phyloP scores from a whole-genome alignment of 1,139 yeast genomes.

The Trichomonascaceae sp. region DNA sequence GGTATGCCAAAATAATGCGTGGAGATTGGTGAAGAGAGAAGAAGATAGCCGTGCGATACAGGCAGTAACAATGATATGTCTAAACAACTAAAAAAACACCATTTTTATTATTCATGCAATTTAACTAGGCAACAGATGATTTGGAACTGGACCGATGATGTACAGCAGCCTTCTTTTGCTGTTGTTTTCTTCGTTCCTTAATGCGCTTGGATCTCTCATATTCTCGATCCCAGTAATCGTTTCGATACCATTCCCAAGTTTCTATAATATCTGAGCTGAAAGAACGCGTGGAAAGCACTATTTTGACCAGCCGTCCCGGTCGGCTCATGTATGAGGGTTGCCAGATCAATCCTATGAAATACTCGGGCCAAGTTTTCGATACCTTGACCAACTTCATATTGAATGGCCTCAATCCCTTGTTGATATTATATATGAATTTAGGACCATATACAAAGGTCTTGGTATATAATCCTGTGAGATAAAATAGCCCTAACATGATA shows the following conservation, averaged over 20 bases:
- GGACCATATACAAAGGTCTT: constrained; percentile 81
- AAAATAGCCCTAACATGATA: constrained; percentile 70
- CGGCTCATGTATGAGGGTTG: constrained; percentile 23
- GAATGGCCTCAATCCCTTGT: constrained; percentile 79
- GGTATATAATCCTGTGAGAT: constrained; percentile 81
- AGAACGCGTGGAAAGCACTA: constrained; percentile 73
- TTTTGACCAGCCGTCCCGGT: constrained; percentile 43
- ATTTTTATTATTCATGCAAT: background rate
- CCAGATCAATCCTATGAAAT: constrained; percentile 21
- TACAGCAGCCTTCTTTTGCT: background rate
- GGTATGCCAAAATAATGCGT: background rate
- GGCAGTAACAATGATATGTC: background rate
- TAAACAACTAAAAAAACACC: background rate
- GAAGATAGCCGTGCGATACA: background rate
- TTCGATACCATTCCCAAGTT: constrained; percentile 91
- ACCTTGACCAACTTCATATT: constrained; percentile 74
- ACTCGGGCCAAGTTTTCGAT: constrained; percentile 51
- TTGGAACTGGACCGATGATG: background rate
- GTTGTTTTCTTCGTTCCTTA: constrained; percentile 4
- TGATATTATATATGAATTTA: constrained; percentile 68
- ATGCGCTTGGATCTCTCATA: constrained; percentile 37
- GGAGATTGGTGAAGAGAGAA: background rate
- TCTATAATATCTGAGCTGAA: constrained; percentile 81
- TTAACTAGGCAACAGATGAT: background rate
- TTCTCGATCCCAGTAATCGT: constrained; percentile 89